Evolutionary conservation across 1,139 yeast genomes (phyloP).

Genomic region (Taphrina populina): DNA sequence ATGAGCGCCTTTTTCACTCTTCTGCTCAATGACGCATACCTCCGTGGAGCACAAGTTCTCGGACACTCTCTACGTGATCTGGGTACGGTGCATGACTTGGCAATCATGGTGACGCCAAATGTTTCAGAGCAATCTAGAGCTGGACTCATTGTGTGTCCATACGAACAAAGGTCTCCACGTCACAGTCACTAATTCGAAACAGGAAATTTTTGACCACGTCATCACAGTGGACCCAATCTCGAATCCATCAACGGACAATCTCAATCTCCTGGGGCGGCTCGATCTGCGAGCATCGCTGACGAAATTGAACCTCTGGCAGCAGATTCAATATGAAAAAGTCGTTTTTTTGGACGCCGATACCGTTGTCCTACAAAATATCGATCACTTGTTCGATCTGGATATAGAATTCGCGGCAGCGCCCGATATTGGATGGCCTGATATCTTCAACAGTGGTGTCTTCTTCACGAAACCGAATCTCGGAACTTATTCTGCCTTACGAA

Average conservation of each 20-base stretch:
- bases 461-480: constrained; percentile 58
- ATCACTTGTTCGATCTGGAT: constrained; percentile 48
- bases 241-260: constrained; percentile 44
- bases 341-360: constrained; percentile 83
- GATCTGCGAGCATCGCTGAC: constrained; percentile 72
- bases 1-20: constrained; percentile 38
- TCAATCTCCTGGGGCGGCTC: constrained; percentile 61
- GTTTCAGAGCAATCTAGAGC: constrained; percentile 36
- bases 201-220: constrained; percentile 38
- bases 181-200: too few relatives aligned
- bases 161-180: neutral
- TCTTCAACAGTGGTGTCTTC: constrained; percentile 80
- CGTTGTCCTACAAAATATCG: constrained; percentile 56
- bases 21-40: constrained; percentile 38
- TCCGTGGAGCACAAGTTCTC: constrained; percentile 39
- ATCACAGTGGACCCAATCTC: constrained; percentile 38
- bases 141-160: constrained; percentile 35
- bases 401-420: constrained; percentile 62
- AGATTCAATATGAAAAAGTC: constrained; percentile 58
- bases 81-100: constrained; percentile 34
- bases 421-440: constrained; percentile 93
- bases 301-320: constrained; percentile 71
- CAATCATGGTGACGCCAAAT: constrained; percentile 36
- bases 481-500: constrained; percentile 52
- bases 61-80: constrained; percentile 38